These are phyloP conservation scores for Neospora caninum DNA, from an alignment of 169 alveolate genomes.

Conservation along the genomic window DNA sequence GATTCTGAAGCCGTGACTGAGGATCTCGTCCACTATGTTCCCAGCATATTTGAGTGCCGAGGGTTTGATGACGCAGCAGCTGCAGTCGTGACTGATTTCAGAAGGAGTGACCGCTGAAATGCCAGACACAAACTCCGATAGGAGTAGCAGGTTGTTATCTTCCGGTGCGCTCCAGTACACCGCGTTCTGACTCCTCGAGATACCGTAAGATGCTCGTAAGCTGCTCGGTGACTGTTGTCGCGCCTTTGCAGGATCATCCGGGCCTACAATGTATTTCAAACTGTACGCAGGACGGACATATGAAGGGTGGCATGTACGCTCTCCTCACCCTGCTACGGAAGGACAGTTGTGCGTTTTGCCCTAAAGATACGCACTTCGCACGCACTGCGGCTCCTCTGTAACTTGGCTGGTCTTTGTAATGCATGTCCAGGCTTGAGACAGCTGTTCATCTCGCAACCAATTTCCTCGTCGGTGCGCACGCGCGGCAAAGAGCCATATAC, in stretches of 20 bases:
- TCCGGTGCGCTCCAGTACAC: not conserved
- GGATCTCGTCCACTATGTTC: conserved; percentile 80
- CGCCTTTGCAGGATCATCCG: conserved; percentile 4
- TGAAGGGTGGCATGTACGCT: no score
- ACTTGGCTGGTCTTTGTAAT: no score
- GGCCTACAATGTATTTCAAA: not conserved
- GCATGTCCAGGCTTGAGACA: no score
- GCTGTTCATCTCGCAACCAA: no score
- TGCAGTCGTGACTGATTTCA: conserved; percentile 72
- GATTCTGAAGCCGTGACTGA: conserved; percentile 87
- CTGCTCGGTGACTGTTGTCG: not conserved
- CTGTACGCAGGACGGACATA: not conserved
- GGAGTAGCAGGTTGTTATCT: not conserved
- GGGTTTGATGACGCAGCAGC: conserved; percentile 87
- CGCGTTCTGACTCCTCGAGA: not conserved
- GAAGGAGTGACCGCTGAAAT: not conserved
- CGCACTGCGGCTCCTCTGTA: no score
- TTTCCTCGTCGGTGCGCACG: no score
- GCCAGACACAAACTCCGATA: not conserved
- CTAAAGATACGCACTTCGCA: not conserved
- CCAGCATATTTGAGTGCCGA: conserved; percentile 82
- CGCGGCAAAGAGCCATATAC: no score
- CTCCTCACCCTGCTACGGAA: no score
- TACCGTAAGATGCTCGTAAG: conserved; percentile 12
- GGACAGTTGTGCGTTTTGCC: not conserved